Conservation (phyloP, 2,329 filamentous ascomycete species). For the Hymenoscyphus linearis region DNA sequence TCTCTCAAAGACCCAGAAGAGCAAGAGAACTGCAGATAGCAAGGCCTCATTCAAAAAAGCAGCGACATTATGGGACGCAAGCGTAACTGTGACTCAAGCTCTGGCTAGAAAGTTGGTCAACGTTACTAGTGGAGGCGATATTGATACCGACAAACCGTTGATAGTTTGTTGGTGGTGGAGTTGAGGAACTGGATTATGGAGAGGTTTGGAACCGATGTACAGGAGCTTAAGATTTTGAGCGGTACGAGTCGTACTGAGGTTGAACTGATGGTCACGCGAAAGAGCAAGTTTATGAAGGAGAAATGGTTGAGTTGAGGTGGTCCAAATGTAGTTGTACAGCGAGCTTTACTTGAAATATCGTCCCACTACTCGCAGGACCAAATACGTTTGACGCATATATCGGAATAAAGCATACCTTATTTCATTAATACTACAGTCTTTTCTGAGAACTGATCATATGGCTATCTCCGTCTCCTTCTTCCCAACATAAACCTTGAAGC, state of each 20-base stretch:
- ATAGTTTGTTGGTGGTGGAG: constrained; percentile 46
- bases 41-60: neutral
- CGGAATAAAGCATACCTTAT: too few relatives aligned
- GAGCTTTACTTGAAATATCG: too few relatives aligned
- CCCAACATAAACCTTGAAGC: too few relatives aligned
- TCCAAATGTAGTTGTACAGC: too few relatives aligned
- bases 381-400: too few relatives aligned
- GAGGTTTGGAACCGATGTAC: constrained; percentile 39
- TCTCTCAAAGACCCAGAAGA: neutral
- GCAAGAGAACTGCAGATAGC: neutral
- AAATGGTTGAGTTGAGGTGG: neutral
- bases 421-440: too few relatives aligned
- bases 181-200: constrained; percentile 43
- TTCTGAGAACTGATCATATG: too few relatives aligned
- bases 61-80: neutral
- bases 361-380: too few relatives aligned
- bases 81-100: neutral
- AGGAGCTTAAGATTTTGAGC: constrained; percentile 4
- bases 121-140: constrained; percentile 21
- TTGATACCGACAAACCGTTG: constrained; percentile 33
- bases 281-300: neutral
- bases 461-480: too few relatives aligned
- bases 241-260: neutral
- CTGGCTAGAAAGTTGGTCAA: constrained; percentile 11
- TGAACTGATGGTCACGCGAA: neutral